Evolutionary conservation across 2,329 filamentous ascomycete genomes (phyloP), one percentile per base, ranked within the genome.

Genomic region (Celoporthe dispersa): DNA sequence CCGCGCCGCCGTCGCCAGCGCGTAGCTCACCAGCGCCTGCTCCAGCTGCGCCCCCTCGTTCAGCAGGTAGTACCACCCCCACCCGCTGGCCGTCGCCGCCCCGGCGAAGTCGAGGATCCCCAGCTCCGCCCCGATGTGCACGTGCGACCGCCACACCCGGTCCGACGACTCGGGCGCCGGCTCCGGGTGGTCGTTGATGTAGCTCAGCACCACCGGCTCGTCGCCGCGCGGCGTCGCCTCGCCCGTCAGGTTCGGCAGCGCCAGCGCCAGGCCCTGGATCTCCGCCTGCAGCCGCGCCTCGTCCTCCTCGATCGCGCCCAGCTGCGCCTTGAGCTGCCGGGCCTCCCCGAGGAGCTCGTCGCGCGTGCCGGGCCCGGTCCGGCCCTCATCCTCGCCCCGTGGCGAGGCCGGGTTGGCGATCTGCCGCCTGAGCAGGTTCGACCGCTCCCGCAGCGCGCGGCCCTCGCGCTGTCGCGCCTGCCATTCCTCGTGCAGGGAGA

Each of bases 41-140:
- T 99, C 96, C n/a, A 99, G 87, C 79, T 96, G 88, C 0, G 94
- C 94, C 11, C 90, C 96, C 77, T 97, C 94, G 77, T 95, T 93
- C n/a, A 93, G 85, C 14, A 99, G 88, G 81, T 94, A 98, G 83
- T 99, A 99, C 93, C 94, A 99, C 1, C 96, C 96, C 95, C 95
- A 99, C 51, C 96, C 96, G 3, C 91, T 93, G 1, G 93, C 91
- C n/a, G 88, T 90, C 1, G 91, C 91, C 6, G 94, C 94, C 70
- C 87, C 90, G 6, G 91, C 85, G 77, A 99, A 98, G 82, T 99
- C 95, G 66, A 99, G 85, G n/a, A 99, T 86, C 44, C 91, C 90
- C n/a, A 99, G 87, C 77, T 94, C 89, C 5, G 89, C 85, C 41
- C 96, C 96, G 75, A 99, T 95, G 74, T 95, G 88, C 9, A 96